Evolutionary conservation across 352 stramenopile genomes (phyloP).

Genomic region (Albugo candida): DNA sequence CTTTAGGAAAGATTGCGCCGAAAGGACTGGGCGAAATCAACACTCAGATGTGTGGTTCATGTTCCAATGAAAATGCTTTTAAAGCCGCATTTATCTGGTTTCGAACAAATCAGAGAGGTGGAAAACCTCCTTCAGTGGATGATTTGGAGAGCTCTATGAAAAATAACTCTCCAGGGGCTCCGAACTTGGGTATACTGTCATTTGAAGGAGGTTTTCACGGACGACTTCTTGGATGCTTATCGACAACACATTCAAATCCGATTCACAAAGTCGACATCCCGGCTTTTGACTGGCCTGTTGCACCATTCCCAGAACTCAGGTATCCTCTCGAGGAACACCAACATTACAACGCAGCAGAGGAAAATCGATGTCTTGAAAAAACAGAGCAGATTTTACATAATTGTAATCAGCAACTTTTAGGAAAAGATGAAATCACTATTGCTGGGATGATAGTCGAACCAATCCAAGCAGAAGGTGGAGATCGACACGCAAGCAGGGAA

Average conservation of each 20-base stretch:
- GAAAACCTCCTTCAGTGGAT: conserved; percentile 25
- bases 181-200: conserved; percentile 61
- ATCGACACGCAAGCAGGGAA: conserved; percentile 48
- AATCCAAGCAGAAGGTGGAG: conserved; percentile 62
- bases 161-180: conserved; percentile 42
- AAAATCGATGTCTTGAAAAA: conserved; percentile 42
- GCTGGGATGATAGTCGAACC: conserved; percentile 67
- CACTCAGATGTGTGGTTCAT: conserved; percentile 77
- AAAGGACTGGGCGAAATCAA: conserved; percentile 42
- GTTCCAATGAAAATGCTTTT: conserved; percentile 75
- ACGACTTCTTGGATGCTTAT: conserved; percentile 54
- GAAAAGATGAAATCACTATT: conserved; percentile 9
- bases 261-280: conserved; percentile 78
- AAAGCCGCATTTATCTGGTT: conserved; percentile 81
- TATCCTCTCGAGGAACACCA: conserved; percentile 48
- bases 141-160: conserved; percentile 55
- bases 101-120: conserved; percentile 41
- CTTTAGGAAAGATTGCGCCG: conserved; percentile 34
- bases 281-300: conserved; percentile 67
- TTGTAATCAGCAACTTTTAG: conserved; percentile 10
- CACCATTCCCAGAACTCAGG: conserved; percentile 38
- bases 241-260: conserved; percentile 67
- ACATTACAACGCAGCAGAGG: conserved; percentile 40
- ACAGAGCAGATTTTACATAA: conserved; percentile 29
- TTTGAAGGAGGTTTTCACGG: conserved; percentile 72